These are phyloP conservation scores for Epichloe coenophiala DNA, from an alignment of 2,329 filamentous ascomycete species.

Conservation along the genomic window DNA sequence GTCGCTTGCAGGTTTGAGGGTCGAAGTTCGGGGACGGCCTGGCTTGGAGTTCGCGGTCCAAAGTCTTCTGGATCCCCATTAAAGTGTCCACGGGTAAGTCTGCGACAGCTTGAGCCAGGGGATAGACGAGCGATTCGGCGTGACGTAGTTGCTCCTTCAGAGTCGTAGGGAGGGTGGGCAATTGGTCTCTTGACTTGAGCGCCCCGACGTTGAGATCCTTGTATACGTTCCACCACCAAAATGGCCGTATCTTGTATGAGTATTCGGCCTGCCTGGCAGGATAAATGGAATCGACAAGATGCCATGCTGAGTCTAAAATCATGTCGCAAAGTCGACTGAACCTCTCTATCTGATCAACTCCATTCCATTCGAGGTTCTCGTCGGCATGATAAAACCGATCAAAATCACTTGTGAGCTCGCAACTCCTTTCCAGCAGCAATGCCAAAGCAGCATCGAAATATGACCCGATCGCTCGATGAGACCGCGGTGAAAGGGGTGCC, in stretches of 20 bases:
- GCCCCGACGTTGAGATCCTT: conserved; percentile 19
- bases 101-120: conserved; percentile 20
- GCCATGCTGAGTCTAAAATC: conserved; percentile 24
- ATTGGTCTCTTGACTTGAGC: conserved; percentile 17
- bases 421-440: conserved; percentile 8
- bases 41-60: conserved; percentile 17
- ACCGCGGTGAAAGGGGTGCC: conserved; percentile 10
- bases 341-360: conserved; percentile 8
- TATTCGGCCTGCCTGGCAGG: conserved; percentile 21
- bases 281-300: conserved; percentile 21
- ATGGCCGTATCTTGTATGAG: conserved; percentile 20
- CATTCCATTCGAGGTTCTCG: conserved; percentile 5
- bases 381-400: conserved; percentile 2
- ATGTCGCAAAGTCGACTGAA: conserved; percentile 18
- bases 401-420: conserved; percentile 10
- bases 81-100: conserved; percentile 22
- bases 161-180: conserved; percentile 13
- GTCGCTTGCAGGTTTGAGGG: conserved; percentile 21
- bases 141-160: conserved; percentile 17
- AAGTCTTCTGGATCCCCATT: conserved; percentile 15
- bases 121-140: conserved; percentile 19
- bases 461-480: conserved; percentile 14
- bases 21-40: conserved; percentile 17
- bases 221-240: conserved; percentile 28
- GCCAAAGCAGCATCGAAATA: conserved; percentile 20